Percentiles rank a stretch among this genome's conserved stretches.
phyloP scores from a whole-genome alignment of 148 eudicot genomes.

The Heliamphora exappendiculata region DNA sequence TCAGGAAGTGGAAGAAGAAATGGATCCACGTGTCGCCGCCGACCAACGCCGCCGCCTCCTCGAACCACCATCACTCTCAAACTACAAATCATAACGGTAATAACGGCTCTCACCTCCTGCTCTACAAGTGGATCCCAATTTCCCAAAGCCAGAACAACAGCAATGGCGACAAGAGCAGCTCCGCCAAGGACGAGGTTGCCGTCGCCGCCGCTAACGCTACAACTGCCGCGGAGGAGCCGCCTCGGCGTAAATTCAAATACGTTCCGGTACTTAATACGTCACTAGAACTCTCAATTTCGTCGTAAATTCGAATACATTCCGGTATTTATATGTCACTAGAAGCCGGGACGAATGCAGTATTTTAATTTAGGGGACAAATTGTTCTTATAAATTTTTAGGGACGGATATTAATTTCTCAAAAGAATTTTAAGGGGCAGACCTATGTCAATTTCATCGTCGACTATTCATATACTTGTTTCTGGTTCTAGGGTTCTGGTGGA shows the following conservation, averaged over 20 bases:
- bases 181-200: conserved; percentile 17
- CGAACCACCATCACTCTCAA: conserved; percentile 14
- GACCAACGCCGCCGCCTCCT: conserved; percentile 11
- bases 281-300: not conserved
- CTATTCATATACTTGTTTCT: no score
- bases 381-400: no score
- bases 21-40: conserved; percentile 53
- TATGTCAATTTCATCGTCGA: no score
- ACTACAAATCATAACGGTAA: conserved; percentile 21
- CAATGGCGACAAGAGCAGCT: not conserved
- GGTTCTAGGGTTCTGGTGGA: no score
- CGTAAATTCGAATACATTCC: no score
- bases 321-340: no score
- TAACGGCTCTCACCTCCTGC: conserved; percentile 41
- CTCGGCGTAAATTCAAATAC: conserved; percentile 53
- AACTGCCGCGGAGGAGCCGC: conserved; percentile 33
- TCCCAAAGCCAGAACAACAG: conserved; percentile 25
- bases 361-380: no score
- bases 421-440: no score
- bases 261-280: conserved; percentile 53
- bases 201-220: conserved; percentile 6
- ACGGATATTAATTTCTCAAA: no score
- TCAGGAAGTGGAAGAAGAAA: conserved; percentile 80
- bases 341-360: no score
- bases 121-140: conserved; percentile 68